These are phyloP conservation scores for Penicillium simplicissimum DNA, from an alignment of 495 filamentous ascomycete species.

Conservation along the genomic window DNA sequence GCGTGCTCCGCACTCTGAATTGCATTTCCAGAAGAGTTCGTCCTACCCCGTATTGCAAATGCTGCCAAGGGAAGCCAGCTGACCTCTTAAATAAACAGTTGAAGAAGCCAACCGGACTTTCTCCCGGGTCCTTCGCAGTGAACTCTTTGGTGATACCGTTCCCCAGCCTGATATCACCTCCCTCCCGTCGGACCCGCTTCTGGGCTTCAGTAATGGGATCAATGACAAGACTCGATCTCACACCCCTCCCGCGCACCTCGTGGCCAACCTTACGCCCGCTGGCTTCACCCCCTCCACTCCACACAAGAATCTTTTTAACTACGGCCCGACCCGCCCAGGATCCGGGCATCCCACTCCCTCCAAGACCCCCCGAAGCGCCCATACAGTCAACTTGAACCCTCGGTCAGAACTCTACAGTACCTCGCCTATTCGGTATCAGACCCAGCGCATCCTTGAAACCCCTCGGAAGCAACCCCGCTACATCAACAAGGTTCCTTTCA, in stretches of 20 bases:
- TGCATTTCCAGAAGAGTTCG: constrained; percentile 92
- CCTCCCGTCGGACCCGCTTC: constrained; percentile 61
- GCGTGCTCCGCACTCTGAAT: constrained; percentile 83
- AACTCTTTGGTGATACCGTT: constrained; percentile 86
- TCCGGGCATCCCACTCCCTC: constrained; percentile 80
- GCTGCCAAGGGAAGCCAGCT: not conserved
- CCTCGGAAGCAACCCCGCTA: constrained; percentile 84
- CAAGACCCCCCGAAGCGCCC: constrained; percentile 82
- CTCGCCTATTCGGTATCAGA: constrained; percentile 85
- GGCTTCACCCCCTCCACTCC: constrained; percentile 88
- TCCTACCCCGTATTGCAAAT: constrained; percentile 5
- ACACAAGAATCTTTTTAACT: constrained; percentile 95
- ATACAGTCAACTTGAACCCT: constrained; percentile 81
- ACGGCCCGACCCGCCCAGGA: constrained; percentile 74
- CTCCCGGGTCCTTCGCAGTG: constrained; percentile 81
- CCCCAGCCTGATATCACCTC: constrained; percentile 75
- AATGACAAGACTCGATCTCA: constrained; percentile 73
- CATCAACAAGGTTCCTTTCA: constrained; percentile 94
- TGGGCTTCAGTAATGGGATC: constrained; percentile 57
- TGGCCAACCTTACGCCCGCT: constrained; percentile 62
- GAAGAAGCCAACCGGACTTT: constrained; percentile 94
- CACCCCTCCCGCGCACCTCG: constrained; percentile 72
- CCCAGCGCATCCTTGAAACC: constrained; percentile 86
- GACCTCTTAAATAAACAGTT: constrained; percentile 49
- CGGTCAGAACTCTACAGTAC: constrained; percentile 90